These are phyloP conservation scores for Arctium lappa DNA, from an alignment of 129 eudicot species.

Conservation along the genomic window DNA sequence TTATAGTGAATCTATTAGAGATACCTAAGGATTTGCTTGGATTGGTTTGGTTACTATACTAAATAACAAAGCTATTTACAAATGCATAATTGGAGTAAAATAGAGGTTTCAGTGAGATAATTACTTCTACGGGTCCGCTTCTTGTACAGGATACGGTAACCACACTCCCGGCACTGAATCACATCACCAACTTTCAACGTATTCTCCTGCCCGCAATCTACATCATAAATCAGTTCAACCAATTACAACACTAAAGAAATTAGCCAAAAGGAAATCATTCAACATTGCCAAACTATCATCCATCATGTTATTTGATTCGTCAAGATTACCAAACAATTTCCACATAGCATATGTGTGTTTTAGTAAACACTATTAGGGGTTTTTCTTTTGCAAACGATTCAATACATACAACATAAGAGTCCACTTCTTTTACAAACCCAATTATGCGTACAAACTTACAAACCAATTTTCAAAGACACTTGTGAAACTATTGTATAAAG, in stretches of 20 bases:
- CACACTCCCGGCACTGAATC: slow-evolving; percentile 92
- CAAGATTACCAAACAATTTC: neutral
- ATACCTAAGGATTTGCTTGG: neutral
- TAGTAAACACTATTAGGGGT: neutral
- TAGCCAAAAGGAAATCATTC: neutral
- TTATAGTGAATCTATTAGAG: no score
- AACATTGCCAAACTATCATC: neutral
- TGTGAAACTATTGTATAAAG: neutral
- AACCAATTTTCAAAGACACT: neutral
- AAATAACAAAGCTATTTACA: no score
- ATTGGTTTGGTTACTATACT: neutral
- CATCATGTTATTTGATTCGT: neutral
- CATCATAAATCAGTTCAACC: slow-evolving; percentile 2
- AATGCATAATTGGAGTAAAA: neutral
- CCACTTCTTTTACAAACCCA: neutral
- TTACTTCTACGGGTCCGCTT: slow-evolving; percentile 88
- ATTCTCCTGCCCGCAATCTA: slow-evolving; percentile 86
- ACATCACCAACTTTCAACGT: slow-evolving; percentile 83
- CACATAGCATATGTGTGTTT: neutral
- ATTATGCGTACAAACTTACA: neutral
- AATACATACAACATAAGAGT: neutral
- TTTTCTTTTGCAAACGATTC: neutral
- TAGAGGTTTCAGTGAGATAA: neutral
- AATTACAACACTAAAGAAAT: neutral
- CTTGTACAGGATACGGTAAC: slow-evolving; percentile 89